Base-by-base conservation (phyloP, 306 rosid species). In the Cicer chorassanicum region DNA sequence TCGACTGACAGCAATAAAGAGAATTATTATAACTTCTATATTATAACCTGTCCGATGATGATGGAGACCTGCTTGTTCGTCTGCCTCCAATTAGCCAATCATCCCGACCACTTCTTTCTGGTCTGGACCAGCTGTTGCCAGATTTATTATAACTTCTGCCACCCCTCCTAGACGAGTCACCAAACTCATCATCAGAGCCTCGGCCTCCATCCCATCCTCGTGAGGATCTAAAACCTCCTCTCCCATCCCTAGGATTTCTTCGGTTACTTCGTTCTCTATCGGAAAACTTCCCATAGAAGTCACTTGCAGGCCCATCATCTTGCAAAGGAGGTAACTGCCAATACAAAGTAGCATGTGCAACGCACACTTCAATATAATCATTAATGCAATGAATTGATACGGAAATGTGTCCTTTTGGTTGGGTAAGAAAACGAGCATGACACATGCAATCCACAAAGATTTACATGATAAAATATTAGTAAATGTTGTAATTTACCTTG, bases 301-400 rank as follows among this genome's bases (percentile, higher is more conserved):
- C 99, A 82, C 88, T 72, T 8, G 94, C 72, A 40, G 99, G 96
- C 50, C 95, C 99, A 44, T 94, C 98, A 72, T 94, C 99, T 92
- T 94, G 98, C 86, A 94, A 80, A 74, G 95, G 72, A 80, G 99
- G 99, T 78, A 94, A 84, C 99, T 94, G 93, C 82, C 71, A 74
- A 65, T 14, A 48, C 72, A 79, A 29, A 80, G 62, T 75, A 76
- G 39, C 11, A 50, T 6, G 16, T 6, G 62, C 60, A 73, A 46
- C 56, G 53, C 65, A 43, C 6, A 53, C 55, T 54, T 67, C 54
- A 57, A 65, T 56, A 76, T 8, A 76, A 74, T 77, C 70, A 74
- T 68, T 36, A 40, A 48, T 57, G 49, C 70, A 43, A 61, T 48
- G n/a, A 16, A 45, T n/a, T 43, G 70, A 12, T 19, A 48, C 64